Evolutionary conservation across 768 basidiomycete species (phyloP).

Genomic region (Boletus fagicola): DNA sequence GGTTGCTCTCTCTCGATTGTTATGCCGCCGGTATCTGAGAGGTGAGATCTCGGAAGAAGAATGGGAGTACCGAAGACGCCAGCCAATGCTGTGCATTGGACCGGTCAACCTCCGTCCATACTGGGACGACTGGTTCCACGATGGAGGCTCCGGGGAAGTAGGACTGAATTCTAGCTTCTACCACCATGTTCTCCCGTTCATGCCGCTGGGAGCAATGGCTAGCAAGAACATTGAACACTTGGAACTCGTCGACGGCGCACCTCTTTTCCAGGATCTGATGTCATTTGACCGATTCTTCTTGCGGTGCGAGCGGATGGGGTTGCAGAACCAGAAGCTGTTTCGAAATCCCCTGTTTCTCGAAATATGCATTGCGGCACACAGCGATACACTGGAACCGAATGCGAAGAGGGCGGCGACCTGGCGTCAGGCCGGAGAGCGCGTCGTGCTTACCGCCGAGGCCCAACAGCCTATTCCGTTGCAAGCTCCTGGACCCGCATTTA

Average conservation of each 20-base stretch:
- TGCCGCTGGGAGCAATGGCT: neutral
- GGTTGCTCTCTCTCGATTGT: conserved; percentile 40
- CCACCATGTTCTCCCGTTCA: conserved; percentile 11
- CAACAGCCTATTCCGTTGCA: neutral
- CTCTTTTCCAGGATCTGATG: conserved; percentile 41
- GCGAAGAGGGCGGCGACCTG: neutral
- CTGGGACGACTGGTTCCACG: conserved; percentile 37
- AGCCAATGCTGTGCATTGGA: conserved; percentile 50
- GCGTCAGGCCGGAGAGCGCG: neutral
- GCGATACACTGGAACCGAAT: neutral
- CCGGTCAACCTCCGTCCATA: conserved; percentile 46
- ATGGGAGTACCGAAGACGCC: conserved; percentile 49
- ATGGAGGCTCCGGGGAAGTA: conserved; percentile 36
- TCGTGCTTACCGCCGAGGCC: neutral
- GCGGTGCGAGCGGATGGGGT: neutral
- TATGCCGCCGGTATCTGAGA: conserved; percentile 43
- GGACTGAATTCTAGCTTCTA: conserved; percentile 43
- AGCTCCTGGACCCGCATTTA: conserved; percentile 14
- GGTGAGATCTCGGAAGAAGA: conserved; percentile 50
- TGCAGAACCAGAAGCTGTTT: neutral
- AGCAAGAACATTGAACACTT: neutral
- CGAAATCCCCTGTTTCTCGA: neutral
- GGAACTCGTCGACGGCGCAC: conserved; percentile 27
- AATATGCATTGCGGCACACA: neutral
- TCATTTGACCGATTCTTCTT: neutral